These are phyloP conservation scores for Fomitopsis pulvina DNA, from an alignment of 768 basidiomycete species.

Conservation along the genomic window DNA sequence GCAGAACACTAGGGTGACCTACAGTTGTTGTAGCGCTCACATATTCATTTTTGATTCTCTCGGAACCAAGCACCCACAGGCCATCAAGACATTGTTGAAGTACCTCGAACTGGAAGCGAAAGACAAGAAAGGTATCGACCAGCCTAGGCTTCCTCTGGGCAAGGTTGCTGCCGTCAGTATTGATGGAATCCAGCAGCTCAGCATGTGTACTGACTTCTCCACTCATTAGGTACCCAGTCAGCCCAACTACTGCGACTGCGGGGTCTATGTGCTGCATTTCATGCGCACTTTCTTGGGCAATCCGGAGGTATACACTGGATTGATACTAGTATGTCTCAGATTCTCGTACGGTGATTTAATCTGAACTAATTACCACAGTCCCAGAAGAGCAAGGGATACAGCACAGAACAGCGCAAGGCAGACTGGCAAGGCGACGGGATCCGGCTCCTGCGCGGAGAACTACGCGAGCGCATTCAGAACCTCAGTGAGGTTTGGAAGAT, in stretches of 20 bases:
- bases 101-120: slow-evolving; percentile 77
- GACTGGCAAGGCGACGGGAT: slow-evolving; percentile 52
- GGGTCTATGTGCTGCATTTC: slow-evolving; percentile 86
- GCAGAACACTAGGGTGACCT: background rate
- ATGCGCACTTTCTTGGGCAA: slow-evolving; percentile 68
- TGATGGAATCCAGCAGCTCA: background rate
- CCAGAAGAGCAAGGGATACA: slow-evolving; percentile 26
- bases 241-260: slow-evolving; percentile 89
- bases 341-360: background rate
- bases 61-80: slow-evolving; percentile 62
- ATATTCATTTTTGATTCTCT: slow-evolving; percentile 92
- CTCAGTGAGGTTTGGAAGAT: slow-evolving; percentile 37
- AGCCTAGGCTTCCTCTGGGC: slow-evolving; percentile 8
- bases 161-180: slow-evolving; percentile 17
- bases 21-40: slow-evolving; percentile 49
- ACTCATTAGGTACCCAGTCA: slow-evolving; percentile 72
- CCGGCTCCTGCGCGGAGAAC: slow-evolving; percentile 37
- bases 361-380: slow-evolving; percentile 17
- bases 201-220: background rate
- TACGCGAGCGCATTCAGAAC: slow-evolving; percentile 33
- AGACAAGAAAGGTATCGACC: slow-evolving; percentile 44
- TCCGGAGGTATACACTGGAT: slow-evolving; percentile 42
- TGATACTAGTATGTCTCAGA: slow-evolving; percentile 40
- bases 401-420: slow-evolving; percentile 28
- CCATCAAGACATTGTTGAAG: slow-evolving; percentile 46